Evolutionary conservation across 2,329 filamentous ascomycete genomes (phyloP).

Genomic region (Colletotrichum orbiculare): DNA sequence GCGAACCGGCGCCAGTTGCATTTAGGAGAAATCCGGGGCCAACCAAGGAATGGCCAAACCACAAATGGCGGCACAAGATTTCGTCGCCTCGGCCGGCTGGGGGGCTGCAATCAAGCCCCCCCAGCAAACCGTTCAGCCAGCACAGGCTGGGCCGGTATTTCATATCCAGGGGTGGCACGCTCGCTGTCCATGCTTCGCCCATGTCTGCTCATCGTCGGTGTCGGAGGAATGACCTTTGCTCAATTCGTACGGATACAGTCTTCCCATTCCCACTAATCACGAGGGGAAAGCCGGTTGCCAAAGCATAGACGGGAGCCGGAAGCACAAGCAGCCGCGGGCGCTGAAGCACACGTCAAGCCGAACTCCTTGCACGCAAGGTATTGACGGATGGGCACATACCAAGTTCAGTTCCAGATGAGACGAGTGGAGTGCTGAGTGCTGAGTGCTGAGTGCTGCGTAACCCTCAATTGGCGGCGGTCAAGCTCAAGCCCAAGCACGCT

Average conservation of each 20-base stretch:
- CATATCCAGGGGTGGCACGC: conserved; percentile 17
- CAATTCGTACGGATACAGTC: background rate
- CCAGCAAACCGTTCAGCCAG: conserved; percentile 9
- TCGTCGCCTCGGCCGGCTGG: background rate
- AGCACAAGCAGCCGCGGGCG: conserved; percentile 17
- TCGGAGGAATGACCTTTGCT: conserved; percentile 7
- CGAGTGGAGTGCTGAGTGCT: too few relatives aligned
- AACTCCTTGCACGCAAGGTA: too few relatives aligned
- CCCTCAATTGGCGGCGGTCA: too few relatives aligned
- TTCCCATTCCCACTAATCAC: conserved; percentile 7
- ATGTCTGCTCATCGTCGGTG: conserved; percentile 14
- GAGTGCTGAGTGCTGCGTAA: too few relatives aligned
- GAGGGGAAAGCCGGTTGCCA: conserved; percentile 5
- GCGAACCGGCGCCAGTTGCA: too few relatives aligned
- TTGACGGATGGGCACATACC: background rate
- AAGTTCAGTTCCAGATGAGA: background rate
- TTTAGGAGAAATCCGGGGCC: background rate
- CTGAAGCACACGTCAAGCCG: conserved; percentile 6
- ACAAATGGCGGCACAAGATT: background rate
- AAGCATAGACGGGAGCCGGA: conserved; percentile 22
- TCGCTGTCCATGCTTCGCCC: conserved; percentile 3
- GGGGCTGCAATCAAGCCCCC: conserved; percentile 4
- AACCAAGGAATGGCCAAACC: conserved; percentile 5
- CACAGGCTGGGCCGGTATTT: conserved; percentile 1
- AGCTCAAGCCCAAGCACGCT: too few relatives aligned